Evolutionary conservation across 176 grass and related monocot genomes (phyloP).

Genomic region (Metroxylon sagu): DNA sequence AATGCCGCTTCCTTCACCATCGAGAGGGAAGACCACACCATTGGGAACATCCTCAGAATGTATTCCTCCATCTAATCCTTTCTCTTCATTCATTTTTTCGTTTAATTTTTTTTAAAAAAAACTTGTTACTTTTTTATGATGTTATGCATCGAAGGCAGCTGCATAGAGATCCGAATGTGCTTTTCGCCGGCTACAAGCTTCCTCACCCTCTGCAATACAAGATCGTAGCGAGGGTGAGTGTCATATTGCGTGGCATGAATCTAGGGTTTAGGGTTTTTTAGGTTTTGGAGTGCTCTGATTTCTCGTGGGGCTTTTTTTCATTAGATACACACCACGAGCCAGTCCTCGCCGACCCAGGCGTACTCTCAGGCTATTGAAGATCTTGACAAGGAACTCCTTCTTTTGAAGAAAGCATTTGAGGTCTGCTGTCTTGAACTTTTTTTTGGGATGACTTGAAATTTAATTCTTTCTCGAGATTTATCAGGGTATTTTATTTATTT

Average conservation of each 20-base stretch:
- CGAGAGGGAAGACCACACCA: conserved; percentile 45
- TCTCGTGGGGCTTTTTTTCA: background rate
- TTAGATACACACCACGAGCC: conserved; percentile 39
- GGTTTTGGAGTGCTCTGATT: conserved; percentile 4
- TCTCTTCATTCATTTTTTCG: background rate
- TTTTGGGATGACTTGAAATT: background rate
- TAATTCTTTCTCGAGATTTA: background rate
- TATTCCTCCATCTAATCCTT: background rate
- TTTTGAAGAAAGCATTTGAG: conserved; percentile 36
- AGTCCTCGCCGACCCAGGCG: conserved; percentile 39
- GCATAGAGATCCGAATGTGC: conserved; percentile 48
- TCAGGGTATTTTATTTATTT: no score
- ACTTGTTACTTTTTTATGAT: background rate
- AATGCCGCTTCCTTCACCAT: conserved; percentile 42
- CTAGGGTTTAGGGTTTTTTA: background rate
- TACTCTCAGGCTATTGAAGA: conserved; percentile 42
- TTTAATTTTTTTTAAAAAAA: conserved; percentile 3
- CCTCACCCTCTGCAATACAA: conserved; percentile 52
- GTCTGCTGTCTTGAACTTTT: conserved; percentile 1
- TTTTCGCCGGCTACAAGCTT: conserved; percentile 49
- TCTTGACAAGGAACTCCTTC: conserved; percentile 38
- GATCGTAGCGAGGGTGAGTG: conserved; percentile 39
- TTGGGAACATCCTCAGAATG: conserved; percentile 48
- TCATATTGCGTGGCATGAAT: background rate
- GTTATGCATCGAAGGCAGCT: conserved; percentile 19